Percentiles rank a stretch among this genome's conserved stretches.
These are phyloP conservation scores for Cantharellus anzutake DNA, from an alignment of 768 basidiomycete genomes.

Conservation along the genomic window DNA sequence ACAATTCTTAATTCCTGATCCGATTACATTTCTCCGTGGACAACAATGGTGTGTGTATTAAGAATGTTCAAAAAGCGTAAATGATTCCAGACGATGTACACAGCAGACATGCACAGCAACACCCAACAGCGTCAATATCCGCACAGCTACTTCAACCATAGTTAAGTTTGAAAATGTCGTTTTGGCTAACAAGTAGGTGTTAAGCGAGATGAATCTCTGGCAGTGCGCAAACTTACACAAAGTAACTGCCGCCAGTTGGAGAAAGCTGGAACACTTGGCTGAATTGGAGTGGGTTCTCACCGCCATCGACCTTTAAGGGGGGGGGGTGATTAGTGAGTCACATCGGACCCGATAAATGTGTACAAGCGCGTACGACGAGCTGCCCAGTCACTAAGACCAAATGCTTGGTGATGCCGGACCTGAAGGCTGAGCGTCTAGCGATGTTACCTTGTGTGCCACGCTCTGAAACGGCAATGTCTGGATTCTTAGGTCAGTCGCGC, in stretches of 20 bases:
- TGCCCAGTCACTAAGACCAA: constrained; percentile 81
- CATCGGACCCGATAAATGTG: background rate
- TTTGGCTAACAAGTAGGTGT: constrained; percentile 30
- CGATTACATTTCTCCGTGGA: too few species aligned
- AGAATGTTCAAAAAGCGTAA: too few species aligned
- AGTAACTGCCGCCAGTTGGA: constrained; percentile 54
- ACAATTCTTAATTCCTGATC: too few species aligned
- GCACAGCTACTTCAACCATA: constrained; percentile 9
- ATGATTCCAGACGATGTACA: too few species aligned
- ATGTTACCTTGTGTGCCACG: constrained; percentile 65
- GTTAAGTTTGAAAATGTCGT: constrained; percentile 89
- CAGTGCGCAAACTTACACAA: constrained; percentile 43
- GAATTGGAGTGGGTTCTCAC: constrained; percentile 63
- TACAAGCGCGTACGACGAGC: constrained; percentile 34
- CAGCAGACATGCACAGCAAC: too few species aligned
- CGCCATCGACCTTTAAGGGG: constrained; percentile 54
- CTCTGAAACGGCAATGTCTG: constrained; percentile 64
- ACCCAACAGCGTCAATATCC: too few species aligned
- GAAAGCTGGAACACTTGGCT: constrained; percentile 88
- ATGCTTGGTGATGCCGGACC: constrained; percentile 32
- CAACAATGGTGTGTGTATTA: too few species aligned
- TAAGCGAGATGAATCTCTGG: background rate
- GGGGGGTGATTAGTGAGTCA: background rate
- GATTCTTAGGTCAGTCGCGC: background rate
- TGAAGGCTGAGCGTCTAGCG: constrained; percentile 79